A percentile compares a stretch with the other conserved stretches of the same genome.
Conservation (phyloP, 2,329 filamentous ascomycete genomes). For the Corniculantispora saksenae region DNA sequence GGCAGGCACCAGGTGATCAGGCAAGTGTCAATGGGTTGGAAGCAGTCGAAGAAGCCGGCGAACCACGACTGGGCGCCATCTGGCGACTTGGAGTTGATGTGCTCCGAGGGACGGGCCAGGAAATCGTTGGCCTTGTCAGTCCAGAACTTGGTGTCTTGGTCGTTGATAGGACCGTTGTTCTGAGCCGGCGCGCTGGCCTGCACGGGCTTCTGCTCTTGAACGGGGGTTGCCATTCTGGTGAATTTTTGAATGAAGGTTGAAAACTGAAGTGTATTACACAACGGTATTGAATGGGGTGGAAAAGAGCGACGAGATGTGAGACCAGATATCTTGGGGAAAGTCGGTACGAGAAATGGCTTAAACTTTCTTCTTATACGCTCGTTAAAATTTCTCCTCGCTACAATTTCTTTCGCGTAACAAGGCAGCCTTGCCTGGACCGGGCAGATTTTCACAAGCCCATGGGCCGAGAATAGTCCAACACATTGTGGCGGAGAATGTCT, state of each 20-base stretch:
- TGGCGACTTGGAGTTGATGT: slow-evolving; percentile 44
- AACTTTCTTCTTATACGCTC: neutral
- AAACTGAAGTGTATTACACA: neutral
- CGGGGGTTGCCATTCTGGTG: neutral
- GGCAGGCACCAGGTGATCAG: slow-evolving; percentile 48
- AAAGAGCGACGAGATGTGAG: neutral
- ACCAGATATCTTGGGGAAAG: neutral
- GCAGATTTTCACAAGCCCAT: slow-evolving; percentile 11
- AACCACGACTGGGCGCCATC: slow-evolving; percentile 40
- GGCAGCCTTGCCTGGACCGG: slow-evolving; percentile 13
- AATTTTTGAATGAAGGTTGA: neutral
- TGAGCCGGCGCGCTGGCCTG: neutral
- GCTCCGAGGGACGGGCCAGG: slow-evolving; percentile 42
- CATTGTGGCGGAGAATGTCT: slow-evolving; percentile 3
- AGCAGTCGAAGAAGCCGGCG: slow-evolving; percentile 46
- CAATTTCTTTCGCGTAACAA: neutral
- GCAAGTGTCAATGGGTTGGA: slow-evolving; percentile 45
- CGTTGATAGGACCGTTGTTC: slow-evolving; percentile 38
- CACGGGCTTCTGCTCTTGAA: slow-evolving; percentile 3
- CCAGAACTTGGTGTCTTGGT: slow-evolving; percentile 47
- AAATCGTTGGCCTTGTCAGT: slow-evolving; percentile 45
- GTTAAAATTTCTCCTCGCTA: too few species aligned
- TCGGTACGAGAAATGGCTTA: neutral
- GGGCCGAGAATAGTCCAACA: slow-evolving; percentile 2
- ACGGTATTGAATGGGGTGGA: neutral